These are phyloP conservation scores for Blechomonas ayalai DNA, from an alignment of 208 protist genomes.

Conservation along the genomic window DNA sequence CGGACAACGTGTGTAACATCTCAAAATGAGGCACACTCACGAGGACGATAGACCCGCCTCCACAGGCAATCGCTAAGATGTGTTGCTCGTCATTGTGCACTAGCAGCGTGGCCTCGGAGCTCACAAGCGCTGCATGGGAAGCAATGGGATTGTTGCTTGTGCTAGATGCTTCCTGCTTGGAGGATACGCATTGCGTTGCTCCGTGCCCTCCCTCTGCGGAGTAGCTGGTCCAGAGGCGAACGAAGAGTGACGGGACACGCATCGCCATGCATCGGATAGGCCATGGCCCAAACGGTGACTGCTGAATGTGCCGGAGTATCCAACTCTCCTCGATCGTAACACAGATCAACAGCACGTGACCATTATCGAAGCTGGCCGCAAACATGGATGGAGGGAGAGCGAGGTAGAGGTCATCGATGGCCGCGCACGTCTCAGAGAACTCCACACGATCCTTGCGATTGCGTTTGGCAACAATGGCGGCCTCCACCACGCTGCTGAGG, in stretches of 20 bases:
- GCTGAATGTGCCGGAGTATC: slow-evolving; percentile 44
- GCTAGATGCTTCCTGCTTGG: slow-evolving; percentile 2
- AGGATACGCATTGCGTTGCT: not conserved
- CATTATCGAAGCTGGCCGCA: slow-evolving; percentile 72
- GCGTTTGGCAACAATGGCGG: slow-evolving; percentile 33
- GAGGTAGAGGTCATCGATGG: slow-evolving; percentile 10
- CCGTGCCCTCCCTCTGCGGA: not conserved
- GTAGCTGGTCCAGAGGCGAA: slow-evolving; percentile 45
- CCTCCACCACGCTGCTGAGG: slow-evolving; percentile 30
- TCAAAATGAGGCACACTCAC: slow-evolving; percentile 51
- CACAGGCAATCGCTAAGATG: slow-evolving; percentile 58
- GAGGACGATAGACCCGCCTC: slow-evolving; percentile 46
- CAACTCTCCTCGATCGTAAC: slow-evolving; percentile 44
- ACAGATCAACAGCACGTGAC: slow-evolving; percentile 57
- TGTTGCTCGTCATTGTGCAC: slow-evolving; percentile 43
- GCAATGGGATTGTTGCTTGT: slow-evolving; percentile 4
- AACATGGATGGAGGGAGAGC: slow-evolving; percentile 50
- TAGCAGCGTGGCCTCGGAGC: slow-evolving; percentile 22
- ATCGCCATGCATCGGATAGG: slow-evolving; percentile 48
- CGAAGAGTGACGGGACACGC: slow-evolving; percentile 54
- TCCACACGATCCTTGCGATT: slow-evolving; percentile 17
- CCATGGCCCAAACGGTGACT: slow-evolving; percentile 25
- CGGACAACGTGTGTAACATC: slow-evolving; percentile 24
- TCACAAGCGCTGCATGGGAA: slow-evolving; percentile 17
- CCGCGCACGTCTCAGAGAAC: slow-evolving; percentile 3